These are phyloP conservation scores for Fragilaria radians DNA, from an alignment of 108 stramenopile genomes.

Conservation along the genomic window DNA sequence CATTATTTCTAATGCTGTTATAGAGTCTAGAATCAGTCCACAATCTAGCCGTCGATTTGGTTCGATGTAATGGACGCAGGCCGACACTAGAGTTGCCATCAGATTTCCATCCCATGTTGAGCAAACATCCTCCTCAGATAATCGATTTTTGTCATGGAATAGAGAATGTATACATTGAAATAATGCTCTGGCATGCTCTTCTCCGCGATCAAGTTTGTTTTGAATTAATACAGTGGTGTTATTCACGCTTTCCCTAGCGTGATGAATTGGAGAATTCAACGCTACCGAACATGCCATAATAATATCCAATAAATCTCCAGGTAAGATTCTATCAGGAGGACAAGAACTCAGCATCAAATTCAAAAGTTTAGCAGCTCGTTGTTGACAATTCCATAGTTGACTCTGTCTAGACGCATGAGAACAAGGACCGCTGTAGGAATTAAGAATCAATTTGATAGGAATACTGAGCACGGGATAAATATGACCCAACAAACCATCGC, in stretches of 20 bases:
- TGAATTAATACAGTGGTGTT: not conserved
- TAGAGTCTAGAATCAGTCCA: constrained; percentile 20
- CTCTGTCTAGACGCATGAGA: not conserved
- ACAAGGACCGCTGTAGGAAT: not conserved
- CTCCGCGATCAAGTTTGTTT: not conserved
- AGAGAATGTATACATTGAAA: not conserved
- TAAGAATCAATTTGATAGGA: not conserved
- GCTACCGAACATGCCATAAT: not conserved
- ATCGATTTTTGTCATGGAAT: not conserved
- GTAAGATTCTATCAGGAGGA: not conserved
- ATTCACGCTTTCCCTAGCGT: not conserved
- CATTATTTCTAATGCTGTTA: constrained; percentile 19
- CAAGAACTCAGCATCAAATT: not conserved
- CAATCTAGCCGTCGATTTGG: not conserved
- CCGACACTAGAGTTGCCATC: not conserved
- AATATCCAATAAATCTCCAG: not conserved
- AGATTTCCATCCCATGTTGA: not conserved
- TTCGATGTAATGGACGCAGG: not conserved
- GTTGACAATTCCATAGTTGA: not conserved
- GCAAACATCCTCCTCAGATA: not conserved
- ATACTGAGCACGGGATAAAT: not conserved
- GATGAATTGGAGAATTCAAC: not conserved
- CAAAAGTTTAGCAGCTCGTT: not conserved
- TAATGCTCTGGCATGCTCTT: not conserved
- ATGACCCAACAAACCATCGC: not conserved